Evolutionary conservation across 2,329 filamentous ascomycete species (phyloP).

Genomic region (Penicillium sclerotiorum): DNA sequence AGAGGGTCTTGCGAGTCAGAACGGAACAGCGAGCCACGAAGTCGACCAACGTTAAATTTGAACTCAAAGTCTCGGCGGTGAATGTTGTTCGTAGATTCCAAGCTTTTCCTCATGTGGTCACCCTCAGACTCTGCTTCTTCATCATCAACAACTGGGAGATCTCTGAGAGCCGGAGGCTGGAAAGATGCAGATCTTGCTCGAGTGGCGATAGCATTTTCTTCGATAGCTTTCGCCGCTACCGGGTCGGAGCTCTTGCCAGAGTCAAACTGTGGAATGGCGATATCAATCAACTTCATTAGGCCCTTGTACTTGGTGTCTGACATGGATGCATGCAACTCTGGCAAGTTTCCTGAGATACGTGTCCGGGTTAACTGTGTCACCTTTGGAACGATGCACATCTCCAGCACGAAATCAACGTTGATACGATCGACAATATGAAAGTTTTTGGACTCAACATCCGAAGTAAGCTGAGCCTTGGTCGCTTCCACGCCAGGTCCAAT

Average conservation of each 20-base stretch:
- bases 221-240: slow-evolving; percentile 36
- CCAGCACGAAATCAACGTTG: slow-evolving; percentile 95
- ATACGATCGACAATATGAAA: slow-evolving; percentile 94
- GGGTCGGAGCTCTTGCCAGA: slow-evolving; percentile 45
- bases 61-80: slow-evolving; percentile 94
- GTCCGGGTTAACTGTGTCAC: slow-evolving; percentile 90
- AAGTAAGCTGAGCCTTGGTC: slow-evolving; percentile 77
- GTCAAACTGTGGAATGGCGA: slow-evolving; percentile 84
- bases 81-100: slow-evolving; percentile 63
- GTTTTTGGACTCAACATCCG: slow-evolving; percentile 67
- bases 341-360: slow-evolving; percentile 86
- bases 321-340: slow-evolving; percentile 85
- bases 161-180: slow-evolving; percentile 69
- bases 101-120: slow-evolving; percentile 57
- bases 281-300: slow-evolving; percentile 93
- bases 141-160: slow-evolving; percentile 79
- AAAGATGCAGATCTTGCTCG: slow-evolving; percentile 70
- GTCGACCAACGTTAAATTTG: slow-evolving; percentile 90
- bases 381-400: slow-evolving; percentile 95
- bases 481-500: slow-evolving; percentile 92
- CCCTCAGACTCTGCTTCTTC: slow-evolving; percentile 62
- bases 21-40: slow-evolving; percentile 89
- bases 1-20: slow-evolving; percentile 77
- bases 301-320: slow-evolving; percentile 97
- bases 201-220: slow-evolving; percentile 32